Evolutionary conservation across 106 monocot species (phyloP), one percentile per base, ranked within the genome.

Genomic region (Iris macrosiphon): DNA sequence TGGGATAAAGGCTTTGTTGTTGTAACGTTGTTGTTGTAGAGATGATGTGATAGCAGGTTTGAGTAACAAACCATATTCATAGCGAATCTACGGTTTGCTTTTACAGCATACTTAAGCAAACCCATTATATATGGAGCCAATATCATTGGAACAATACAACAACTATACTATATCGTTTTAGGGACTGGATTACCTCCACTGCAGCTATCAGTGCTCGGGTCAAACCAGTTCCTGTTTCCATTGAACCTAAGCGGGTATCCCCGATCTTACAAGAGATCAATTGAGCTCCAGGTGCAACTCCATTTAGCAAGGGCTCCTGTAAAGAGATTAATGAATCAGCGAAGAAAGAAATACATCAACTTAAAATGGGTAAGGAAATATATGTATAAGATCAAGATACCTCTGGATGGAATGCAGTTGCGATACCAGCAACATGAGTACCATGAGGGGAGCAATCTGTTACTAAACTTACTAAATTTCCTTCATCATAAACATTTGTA

Each of bases 371-470:
- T 29, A 25, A 49, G 37, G 22, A 51, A 23, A 18, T 17, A 24
- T 6, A 49, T 33, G 23, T 1, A 24, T 49, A 6, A 32, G 18
- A 16, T 22, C 47, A 44, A 5, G 49, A 23, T 83, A 98, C 96
- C 80, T 98, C 59, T 2, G 85, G 77, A 66, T 90, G 82, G 66
- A 72, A 90, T 15, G 96, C 96, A 72, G 90, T 26, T 9, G 96
- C 75, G 59, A 98, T 98, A 57, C 96, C 96, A 54, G 96, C 85
- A 65, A 98, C 96, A 90, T 98, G 96, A 10, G 96, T 98, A 23
- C 88, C 96, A 80, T 98, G 96, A 14, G 89, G 69, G 26, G 96
- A 98, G 59, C 90, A 98, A 73, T 98, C 96, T 61, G 96, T 98
- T 21, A 98, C 96, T 61, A 98, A 64, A 62, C 96, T 98, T 60